These are phyloP conservation scores for Blastocystis sp. DNA, from an alignment of 352 stramenopile genomes.

Conservation along the genomic window DNA sequence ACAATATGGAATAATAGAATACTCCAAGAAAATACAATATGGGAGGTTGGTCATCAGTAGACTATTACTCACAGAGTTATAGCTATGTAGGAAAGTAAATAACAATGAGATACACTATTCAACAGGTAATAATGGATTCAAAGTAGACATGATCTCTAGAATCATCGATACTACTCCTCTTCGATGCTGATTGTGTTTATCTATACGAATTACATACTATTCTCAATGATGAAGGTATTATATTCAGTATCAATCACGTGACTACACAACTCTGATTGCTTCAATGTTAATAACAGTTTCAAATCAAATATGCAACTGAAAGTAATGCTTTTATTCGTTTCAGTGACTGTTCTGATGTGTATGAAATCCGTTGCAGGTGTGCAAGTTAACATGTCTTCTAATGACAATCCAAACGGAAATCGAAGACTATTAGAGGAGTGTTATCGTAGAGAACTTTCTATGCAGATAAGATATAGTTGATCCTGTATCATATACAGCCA, in stretches of 20 bases:
- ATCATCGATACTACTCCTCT: not conserved
- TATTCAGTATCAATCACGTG: not conserved
- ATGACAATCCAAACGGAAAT: not conserved
- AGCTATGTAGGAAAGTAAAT: no score
- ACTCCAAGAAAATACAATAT: no score
- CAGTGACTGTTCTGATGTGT: not conserved
- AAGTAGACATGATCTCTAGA: not conserved
- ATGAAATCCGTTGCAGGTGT: not conserved
- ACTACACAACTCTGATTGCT: not conserved
- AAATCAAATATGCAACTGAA: not conserved
- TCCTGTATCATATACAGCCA: slow-evolving; percentile 17
- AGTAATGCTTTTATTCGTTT: not conserved
- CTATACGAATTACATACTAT: not conserved
- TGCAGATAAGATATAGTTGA: not conserved
- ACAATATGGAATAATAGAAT: no score
- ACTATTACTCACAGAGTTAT: no score
- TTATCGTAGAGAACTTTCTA: not conserved
- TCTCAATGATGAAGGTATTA: not conserved
- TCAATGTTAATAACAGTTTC: not conserved
- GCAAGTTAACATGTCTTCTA: not conserved
- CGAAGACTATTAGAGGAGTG: not conserved
- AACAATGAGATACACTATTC: no score
- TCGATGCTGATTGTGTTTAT: no score
- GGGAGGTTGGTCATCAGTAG: no score
- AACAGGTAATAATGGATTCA: not conserved